Conservation (phyloP, 2,329 filamentous ascomycete species). For the Dryadomyces quercivorus region DNA sequence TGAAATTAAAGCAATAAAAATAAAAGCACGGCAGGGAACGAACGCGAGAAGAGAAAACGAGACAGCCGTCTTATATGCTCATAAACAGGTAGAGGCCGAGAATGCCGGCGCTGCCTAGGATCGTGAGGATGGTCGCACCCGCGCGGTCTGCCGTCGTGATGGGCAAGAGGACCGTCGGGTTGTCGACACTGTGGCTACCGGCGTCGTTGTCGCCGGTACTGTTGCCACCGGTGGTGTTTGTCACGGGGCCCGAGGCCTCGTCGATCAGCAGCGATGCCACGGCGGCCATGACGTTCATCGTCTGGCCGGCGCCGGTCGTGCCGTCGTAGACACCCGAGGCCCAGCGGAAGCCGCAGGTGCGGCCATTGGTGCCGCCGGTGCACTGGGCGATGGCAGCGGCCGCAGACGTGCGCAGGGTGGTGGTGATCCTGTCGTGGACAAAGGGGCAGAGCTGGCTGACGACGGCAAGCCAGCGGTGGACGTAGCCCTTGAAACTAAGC, state of each 20-base stretch:
- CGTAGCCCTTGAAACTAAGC: constrained; percentile 43
- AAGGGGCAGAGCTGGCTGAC: constrained; percentile 37
- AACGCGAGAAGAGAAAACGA: neutral
- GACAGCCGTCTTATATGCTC: constrained; percentile 10
- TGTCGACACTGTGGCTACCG: constrained; percentile 24
- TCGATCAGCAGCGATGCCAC: constrained; percentile 33
- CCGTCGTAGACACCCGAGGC: constrained; percentile 31
- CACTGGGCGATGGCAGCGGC: constrained; percentile 36
- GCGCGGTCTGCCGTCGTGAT: constrained; percentile 51
- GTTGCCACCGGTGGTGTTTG: constrained; percentile 33
- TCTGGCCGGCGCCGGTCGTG: constrained; percentile 39
- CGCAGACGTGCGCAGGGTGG: constrained; percentile 33
- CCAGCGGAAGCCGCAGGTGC: constrained; percentile 43
- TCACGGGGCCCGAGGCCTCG: constrained; percentile 20
- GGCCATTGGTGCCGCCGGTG: constrained; percentile 27
- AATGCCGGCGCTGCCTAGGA: constrained; percentile 25
- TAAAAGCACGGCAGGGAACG: neutral
- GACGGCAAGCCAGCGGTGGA: constrained; percentile 38
- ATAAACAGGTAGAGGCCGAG: constrained; percentile 23
- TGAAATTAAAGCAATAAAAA: neutral
- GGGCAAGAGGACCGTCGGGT: constrained; percentile 12
- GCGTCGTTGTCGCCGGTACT: constrained; percentile 34
- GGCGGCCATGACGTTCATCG: constrained; percentile 40
- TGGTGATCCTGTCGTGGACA: constrained; percentile 28
- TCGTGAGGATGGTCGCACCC: constrained; percentile 49